Base-by-base conservation (phyloP, 2,329 filamentous ascomycete genomes). In the Aspergillus sp. region DNA sequence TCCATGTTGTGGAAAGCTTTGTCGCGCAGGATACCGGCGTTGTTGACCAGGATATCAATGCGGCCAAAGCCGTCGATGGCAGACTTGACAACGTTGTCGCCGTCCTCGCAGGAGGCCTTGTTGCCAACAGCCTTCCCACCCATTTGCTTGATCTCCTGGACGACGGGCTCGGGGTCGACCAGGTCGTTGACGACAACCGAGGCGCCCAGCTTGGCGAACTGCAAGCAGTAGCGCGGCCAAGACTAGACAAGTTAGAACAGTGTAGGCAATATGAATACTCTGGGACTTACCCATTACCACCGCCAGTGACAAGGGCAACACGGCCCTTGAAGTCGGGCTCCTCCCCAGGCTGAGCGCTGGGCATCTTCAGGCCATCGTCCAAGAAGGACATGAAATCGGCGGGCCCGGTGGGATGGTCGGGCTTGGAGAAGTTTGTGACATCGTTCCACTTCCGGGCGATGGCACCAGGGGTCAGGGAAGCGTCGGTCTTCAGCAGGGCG, bases 1-100 rank as follows among this genome's bases (percentile, higher is more conserved):
- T 88, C 84, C 89, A 98, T 95, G 71, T 96, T 96, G 63, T 73
- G 74, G 62, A 98, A 98, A 25, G 91, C 88, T 77, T 95, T 96
- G 71, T 98, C 91, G 30, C 91, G 80, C 33, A 98, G 78, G 49
- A 98, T 98, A 54, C 91, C 91, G 33, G 91, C 91, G 55, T 98
- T 98, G 78, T 98, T 98, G 69, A 98, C 74, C 43, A 98, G 64
- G 42, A 98, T 88, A 57, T 98, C 91, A 50, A 98, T 75, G 50
- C 91, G 84, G 50, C 91, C 91, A 58, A 83, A 96, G 25, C 82
- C 79, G 55, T 96, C 89, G 52, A 98, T 93, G 35, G 89, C 89
- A 36, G 76, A 80, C 74, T 95, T 93, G 51, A 98, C 80, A 29
- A 96, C 85, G 24, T 73, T 73, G 34, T 95, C 88, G 29, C 91